phyloP scores from a whole-genome alignment of 768 basidiomycete species.

The Agaricus subrufescens region DNA sequence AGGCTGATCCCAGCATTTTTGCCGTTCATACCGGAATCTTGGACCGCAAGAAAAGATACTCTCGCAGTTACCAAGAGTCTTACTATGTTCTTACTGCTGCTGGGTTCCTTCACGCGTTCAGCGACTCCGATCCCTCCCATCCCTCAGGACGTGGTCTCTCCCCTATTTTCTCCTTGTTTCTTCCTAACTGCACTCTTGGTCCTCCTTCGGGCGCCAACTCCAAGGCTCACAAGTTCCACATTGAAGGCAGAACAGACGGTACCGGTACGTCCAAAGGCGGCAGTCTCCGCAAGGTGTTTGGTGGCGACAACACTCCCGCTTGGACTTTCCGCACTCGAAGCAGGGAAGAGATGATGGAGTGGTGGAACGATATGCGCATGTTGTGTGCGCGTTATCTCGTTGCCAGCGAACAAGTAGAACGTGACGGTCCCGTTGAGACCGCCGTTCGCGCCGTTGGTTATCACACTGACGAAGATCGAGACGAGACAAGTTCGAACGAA shows the following conservation, averaged over 20 bases:
- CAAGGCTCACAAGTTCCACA: conserved; percentile 92
- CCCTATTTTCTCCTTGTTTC: conserved; percentile 84
- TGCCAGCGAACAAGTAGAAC: conserved; percentile 88
- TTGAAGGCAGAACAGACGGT: conserved; percentile 87
- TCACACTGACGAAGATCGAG: conserved; percentile 68
- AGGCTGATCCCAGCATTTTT: conserved; percentile 82
- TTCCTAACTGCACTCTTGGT: conserved; percentile 93
- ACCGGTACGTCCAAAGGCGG: conserved; percentile 58
- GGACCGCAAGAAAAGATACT: conserved; percentile 95
- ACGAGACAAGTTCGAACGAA: conserved; percentile 31
- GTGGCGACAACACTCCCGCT: conserved; percentile 44
- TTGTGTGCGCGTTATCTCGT: conserved; percentile 91
- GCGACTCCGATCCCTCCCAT: conserved; percentile 64
- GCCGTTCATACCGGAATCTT: conserved; percentile 87
- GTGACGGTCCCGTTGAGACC: conserved; percentile 87
- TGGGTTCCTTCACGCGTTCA: conserved; percentile 93
- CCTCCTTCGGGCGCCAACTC: conserved; percentile 71
- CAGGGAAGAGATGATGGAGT: conserved; percentile 98
- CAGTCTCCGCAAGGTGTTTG: conserved; percentile 24
- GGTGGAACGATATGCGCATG: conserved; percentile 99
- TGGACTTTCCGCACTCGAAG: conserved; percentile 89
- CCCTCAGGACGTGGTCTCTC: conserved; percentile 32
- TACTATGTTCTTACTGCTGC: conserved; percentile 94
- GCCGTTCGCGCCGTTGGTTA: conserved; percentile 90
- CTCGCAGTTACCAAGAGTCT: conserved; percentile 75